Percentiles rank a stretch among this genome's conserved stretches.
phyloP scores from a whole-genome alignment of 352 stramenopile genomes.

The Phytophthora sojae region DNA sequence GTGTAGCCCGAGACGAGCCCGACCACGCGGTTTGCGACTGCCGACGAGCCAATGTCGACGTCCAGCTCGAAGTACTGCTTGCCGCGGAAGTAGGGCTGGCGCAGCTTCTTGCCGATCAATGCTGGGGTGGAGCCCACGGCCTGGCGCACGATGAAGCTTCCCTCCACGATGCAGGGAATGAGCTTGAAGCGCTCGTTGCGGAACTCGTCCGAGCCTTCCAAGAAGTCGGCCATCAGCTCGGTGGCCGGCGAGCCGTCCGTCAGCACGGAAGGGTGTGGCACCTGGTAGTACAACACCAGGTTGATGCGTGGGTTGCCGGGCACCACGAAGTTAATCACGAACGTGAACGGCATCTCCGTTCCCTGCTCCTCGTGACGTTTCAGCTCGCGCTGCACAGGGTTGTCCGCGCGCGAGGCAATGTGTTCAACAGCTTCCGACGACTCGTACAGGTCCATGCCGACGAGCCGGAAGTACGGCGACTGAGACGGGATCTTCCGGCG shows the following conservation, averaged over 20 bases:
- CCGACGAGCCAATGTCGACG: slow-evolving; percentile 76
- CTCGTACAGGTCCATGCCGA: slow-evolving; percentile 73
- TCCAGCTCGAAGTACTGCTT: slow-evolving; percentile 84
- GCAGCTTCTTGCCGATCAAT: slow-evolving; percentile 82
- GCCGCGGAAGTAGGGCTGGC: slow-evolving; percentile 64
- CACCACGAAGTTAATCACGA: slow-evolving; percentile 83
- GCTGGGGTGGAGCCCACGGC: slow-evolving; percentile 75
- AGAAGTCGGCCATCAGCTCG: slow-evolving; percentile 78
- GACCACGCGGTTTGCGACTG: slow-evolving; percentile 79
- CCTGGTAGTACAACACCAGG: slow-evolving; percentile 79
- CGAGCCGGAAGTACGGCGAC: slow-evolving; percentile 68
- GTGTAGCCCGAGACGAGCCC: slow-evolving; percentile 75
- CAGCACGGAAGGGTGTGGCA: slow-evolving; percentile 56
- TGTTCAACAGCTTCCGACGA: slow-evolving; percentile 64
- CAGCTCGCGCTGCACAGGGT: slow-evolving; percentile 69
- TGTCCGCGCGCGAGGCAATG: slow-evolving; percentile 66
- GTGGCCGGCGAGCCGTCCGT: slow-evolving; percentile 66
- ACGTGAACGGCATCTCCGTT: slow-evolving; percentile 80
- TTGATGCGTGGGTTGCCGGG: slow-evolving; percentile 68
- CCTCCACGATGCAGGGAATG: slow-evolving; percentile 83
- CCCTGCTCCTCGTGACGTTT: slow-evolving; percentile 61
- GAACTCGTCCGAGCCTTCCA: slow-evolving; percentile 80
- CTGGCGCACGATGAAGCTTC: slow-evolving; percentile 82
- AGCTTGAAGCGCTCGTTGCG: slow-evolving; percentile 86
- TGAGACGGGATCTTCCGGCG: slow-evolving; percentile 78